Base-by-base conservation (phyloP, 2,329 filamentous ascomycete genomes). In the Aspergillus neoniger region DNA sequence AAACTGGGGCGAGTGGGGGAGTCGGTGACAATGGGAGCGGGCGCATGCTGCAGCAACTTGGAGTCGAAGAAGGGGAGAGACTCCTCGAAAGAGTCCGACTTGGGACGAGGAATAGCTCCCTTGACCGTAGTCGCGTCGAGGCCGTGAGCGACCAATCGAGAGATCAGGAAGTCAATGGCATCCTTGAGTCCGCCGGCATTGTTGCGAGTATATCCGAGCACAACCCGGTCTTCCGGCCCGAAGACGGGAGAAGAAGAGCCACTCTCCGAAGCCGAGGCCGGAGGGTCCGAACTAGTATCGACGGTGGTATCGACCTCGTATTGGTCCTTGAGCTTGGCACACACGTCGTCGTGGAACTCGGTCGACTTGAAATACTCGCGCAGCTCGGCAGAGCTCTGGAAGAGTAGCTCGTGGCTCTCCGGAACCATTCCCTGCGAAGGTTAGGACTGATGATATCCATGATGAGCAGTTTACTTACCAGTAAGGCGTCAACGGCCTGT, bases 1-100 rank as follows among this genome's bases (percentile, higher is more conserved):
- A 97, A 97, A 53, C 86, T 90, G 55, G 89, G 86, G 69, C 93
- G 92, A 56, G 92, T 94, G 1, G 93, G 94, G 21, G 93, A 96
- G 74, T 98, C 94, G 4, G 91, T 92, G 14, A 87, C 85, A 17
- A 92, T 84, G 1, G 91, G 86, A 4, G 90, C 86, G 38, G 94
- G 92, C 4, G 94, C 93, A 70, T 96, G 92, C 77, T 98, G 95
- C 57, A 99, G 85, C 49, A 99, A 85, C 80, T 97, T 98, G 2
- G 94, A 97, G 74, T 97, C 91, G 72, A 99, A 99, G 80, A 93
- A 98, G 59, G 93, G 94, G 55, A 98, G 84, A 7, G 94, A 96
- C 70, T 99, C 94, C 75, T 99, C 95, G 66, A 99, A 99, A 0
- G 95, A 97, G 76, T 99, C 95, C 1, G 95, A 98, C 81, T 98